Percentiles rank a stretch among this genome's conserved stretches.
phyloP scores from a whole-genome alignment of 2,329 filamentous ascomycete species.

The Juglanconis sp. region DNA sequence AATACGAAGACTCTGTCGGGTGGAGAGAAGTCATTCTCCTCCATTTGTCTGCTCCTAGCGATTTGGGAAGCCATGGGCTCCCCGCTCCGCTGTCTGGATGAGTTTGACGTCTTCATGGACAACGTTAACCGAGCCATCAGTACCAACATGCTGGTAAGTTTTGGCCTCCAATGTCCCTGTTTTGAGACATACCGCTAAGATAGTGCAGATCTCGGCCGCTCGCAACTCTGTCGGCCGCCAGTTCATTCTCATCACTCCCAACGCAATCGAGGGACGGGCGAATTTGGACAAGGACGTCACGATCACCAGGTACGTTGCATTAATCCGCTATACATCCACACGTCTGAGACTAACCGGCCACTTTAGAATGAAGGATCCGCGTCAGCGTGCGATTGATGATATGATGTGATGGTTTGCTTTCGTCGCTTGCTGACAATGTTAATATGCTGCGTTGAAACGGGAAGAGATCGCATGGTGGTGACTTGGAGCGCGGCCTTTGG shows the following conservation, averaged over 20 bases:
- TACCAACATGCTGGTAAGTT: conserved; percentile 84
- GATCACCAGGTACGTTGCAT: conserved; percentile 62
- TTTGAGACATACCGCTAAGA: conserved; percentile 19
- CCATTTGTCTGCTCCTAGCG: conserved; percentile 85
- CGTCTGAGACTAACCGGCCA: background rate
- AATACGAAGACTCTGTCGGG: conserved; percentile 91
- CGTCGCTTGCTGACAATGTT: background rate
- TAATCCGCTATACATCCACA: background rate
- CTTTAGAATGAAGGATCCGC: conserved; percentile 55
- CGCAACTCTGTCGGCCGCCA: conserved; percentile 84
- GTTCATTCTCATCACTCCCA: conserved; percentile 94
- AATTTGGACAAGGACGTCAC: conserved; percentile 67
- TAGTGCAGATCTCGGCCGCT: conserved; percentile 70
- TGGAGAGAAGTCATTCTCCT: conserved; percentile 96
- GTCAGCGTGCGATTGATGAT: conserved; percentile 47
- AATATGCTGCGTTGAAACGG: background rate
- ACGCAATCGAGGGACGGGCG: conserved; percentile 66
- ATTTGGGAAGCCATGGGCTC: conserved; percentile 99
- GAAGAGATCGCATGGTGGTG: background rate
- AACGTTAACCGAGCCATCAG: conserved; percentile 90
- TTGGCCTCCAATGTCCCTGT: background rate
- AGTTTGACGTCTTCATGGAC: conserved; percentile 99
- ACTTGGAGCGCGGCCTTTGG: background rate
- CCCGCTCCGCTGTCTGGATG: conserved; percentile 88
- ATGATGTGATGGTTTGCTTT: conserved; percentile 2